A percentile compares a stretch with the other conserved stretches of the same genome.
Conservation (phyloP, 306 rosid species). For the Datisca glomerata region DNA sequence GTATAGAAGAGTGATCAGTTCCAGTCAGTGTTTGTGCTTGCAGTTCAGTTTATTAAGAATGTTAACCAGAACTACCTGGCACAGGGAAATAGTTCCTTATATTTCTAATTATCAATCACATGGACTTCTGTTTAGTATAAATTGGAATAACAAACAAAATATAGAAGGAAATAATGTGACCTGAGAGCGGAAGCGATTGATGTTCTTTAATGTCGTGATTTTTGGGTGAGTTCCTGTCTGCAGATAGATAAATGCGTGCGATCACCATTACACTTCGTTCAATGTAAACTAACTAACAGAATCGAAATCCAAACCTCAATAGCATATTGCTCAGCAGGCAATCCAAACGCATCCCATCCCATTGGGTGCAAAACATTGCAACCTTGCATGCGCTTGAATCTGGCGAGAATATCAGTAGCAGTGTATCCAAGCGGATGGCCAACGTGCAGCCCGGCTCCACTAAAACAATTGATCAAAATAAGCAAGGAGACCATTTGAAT, state of each 20-base stretch:
- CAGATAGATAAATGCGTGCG: conserved; percentile 6
- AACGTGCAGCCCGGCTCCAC: conserved; percentile 94
- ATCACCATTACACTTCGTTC: background rate
- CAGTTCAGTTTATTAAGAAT: background rate
- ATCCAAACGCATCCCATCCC: conserved; percentile 99
- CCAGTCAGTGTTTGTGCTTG: background rate
- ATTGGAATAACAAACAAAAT: background rate
- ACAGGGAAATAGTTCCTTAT: background rate
- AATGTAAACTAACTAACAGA: conserved; percentile 7
- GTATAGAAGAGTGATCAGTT: no score
- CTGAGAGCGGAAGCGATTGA: conserved; percentile 86
- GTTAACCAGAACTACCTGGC: background rate
- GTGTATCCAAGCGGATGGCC: conserved; percentile 97
- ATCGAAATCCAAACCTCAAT: conserved; percentile 52
- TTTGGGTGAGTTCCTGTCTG: conserved; percentile 99
- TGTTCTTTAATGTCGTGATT: conserved; percentile 66
- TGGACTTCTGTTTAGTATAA: no score
- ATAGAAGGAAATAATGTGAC: conserved; percentile 22
- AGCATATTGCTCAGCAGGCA: conserved; percentile 98
- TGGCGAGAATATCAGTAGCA: conserved; percentile 85
- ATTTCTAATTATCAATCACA: no score
- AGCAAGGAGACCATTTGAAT: no score
- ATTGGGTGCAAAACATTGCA: conserved; percentile 90
- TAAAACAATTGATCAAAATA: conserved; percentile 19
- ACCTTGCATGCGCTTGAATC: conserved; percentile 85